Percentiles rank a stretch among this genome's conserved stretches.
Conservation (phyloP, 768 basidiomycete genomes). For the Amanita fuliginea region DNA sequence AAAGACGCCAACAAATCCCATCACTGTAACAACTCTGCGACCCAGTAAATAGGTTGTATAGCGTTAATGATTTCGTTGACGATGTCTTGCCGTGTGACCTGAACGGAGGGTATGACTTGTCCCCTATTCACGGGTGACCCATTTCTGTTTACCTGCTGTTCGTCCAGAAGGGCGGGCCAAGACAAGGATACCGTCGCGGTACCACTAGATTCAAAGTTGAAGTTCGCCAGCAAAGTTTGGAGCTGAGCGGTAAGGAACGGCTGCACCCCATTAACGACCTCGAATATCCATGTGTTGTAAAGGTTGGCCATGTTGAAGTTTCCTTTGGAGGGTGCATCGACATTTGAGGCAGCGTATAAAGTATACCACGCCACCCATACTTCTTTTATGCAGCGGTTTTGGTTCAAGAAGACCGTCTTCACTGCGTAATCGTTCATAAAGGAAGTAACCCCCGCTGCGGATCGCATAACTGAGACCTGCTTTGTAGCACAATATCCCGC, state of each 20-base stretch:
- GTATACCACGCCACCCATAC: neutral
- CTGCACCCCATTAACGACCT: neutral
- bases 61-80: neutral
- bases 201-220: neutral
- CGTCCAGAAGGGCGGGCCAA: neutral
- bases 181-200: neutral
- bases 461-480: neutral
- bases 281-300: neutral
- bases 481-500: neutral
- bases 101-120: neutral
- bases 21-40: neutral
- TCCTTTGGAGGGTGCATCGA: neutral
- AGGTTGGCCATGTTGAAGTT: neutral
- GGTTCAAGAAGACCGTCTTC: neutral
- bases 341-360: neutral
- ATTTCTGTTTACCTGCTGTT: neutral
- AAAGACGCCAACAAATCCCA: neutral
- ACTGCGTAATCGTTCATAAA: neutral
- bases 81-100: neutral
- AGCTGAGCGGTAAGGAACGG: neutral
- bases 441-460: neutral
- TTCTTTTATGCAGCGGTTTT: neutral
- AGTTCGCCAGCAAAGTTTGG: neutral
- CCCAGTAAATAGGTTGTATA: constrained; percentile 1
- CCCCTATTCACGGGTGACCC: neutral